Evolutionary conservation across 306 rosid species (phyloP).

Genomic region (Elaeagnus macrophylla): DNA sequence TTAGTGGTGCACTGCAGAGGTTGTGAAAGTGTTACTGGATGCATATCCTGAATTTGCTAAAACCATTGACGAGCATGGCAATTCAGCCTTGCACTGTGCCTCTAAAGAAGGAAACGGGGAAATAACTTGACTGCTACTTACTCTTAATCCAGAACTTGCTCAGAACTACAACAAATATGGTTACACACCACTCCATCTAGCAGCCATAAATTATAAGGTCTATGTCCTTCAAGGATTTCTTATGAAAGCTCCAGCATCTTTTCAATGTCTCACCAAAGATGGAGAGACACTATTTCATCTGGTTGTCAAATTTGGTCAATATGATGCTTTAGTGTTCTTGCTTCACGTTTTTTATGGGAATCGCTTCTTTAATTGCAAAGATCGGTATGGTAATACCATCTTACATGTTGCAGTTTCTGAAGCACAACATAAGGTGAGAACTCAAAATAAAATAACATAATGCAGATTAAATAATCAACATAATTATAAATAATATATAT

Average conservation of each 20-base stretch:
- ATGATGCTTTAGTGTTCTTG: slow-evolving; percentile 45
- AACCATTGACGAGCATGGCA: slow-evolving; percentile 39
- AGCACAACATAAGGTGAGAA: slow-evolving; percentile 48
- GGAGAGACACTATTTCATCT: slow-evolving; percentile 67
- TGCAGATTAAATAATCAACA: background rate
- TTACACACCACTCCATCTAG: slow-evolving; percentile 58
- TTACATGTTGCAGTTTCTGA: slow-evolving; percentile 54
- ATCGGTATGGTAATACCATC: slow-evolving; percentile 45
- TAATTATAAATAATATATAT: too few relatives aligned
- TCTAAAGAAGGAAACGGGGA: slow-evolving; percentile 36
- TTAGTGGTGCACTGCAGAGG: slow-evolving; percentile 39
- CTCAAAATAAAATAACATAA: background rate
- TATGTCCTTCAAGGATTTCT: slow-evolving; percentile 43
- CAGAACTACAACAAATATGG: slow-evolving; percentile 45
- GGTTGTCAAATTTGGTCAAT: slow-evolving; percentile 48
- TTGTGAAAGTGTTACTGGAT: slow-evolving; percentile 46
- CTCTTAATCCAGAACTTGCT: slow-evolving; percentile 32
- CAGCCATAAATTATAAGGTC: slow-evolving; percentile 47
- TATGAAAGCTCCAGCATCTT: slow-evolving; percentile 30
- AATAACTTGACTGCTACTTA: slow-evolving; percentile 39
- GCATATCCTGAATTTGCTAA: slow-evolving; percentile 30
- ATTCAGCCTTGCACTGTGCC: slow-evolving; percentile 50
- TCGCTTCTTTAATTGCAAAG: slow-evolving; percentile 33
- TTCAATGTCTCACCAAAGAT: slow-evolving; percentile 38
- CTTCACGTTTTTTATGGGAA: slow-evolving; percentile 29